Conservation (phyloP, 2,329 filamentous ascomycete genomes). For the Biscogniauxia sp. region DNA sequence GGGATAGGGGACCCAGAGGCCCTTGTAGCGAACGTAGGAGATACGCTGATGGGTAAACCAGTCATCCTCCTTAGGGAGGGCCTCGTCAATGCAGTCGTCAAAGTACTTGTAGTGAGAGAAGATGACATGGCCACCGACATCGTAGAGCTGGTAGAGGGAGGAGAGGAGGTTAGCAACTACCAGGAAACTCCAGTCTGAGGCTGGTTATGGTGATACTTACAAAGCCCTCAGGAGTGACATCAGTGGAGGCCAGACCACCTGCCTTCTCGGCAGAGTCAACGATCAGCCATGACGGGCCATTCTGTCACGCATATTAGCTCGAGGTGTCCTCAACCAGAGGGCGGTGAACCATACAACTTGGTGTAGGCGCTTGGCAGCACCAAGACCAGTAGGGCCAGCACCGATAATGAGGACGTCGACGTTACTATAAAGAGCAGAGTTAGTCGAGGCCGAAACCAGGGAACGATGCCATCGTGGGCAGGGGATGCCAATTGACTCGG, state of each 20-base stretch:
- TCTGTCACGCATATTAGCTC: constrained; percentile 48
- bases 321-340: constrained; percentile 23
- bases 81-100: constrained; percentile 97
- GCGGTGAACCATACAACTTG: constrained; percentile 71
- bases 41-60: constrained; percentile 99
- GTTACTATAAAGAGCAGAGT: constrained; percentile 54
- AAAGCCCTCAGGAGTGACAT: constrained; percentile 93
- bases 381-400: constrained; percentile 93
- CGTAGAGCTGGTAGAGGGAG: constrained; percentile 70
- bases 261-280: constrained; percentile 89
- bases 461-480: not conserved
- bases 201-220: constrained; percentile 61
- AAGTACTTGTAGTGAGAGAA: constrained; percentile 99
- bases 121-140: constrained; percentile 97
- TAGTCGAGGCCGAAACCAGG: not conserved
- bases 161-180: constrained; percentile 22
- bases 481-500: not conserved
- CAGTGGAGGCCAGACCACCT: constrained; percentile 93
- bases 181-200: not conserved
- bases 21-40: constrained; percentile 97
- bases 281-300: constrained; percentile 93
- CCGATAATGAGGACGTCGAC: constrained; percentile 98
- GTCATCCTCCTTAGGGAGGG: constrained; percentile 87
- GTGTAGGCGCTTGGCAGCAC: constrained; percentile 95
- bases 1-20: constrained; percentile 95